These are phyloP conservation scores for Penicillium sp. DNA, from an alignment of 2,329 filamentous ascomycete genomes.

Conservation along the genomic window DNA sequence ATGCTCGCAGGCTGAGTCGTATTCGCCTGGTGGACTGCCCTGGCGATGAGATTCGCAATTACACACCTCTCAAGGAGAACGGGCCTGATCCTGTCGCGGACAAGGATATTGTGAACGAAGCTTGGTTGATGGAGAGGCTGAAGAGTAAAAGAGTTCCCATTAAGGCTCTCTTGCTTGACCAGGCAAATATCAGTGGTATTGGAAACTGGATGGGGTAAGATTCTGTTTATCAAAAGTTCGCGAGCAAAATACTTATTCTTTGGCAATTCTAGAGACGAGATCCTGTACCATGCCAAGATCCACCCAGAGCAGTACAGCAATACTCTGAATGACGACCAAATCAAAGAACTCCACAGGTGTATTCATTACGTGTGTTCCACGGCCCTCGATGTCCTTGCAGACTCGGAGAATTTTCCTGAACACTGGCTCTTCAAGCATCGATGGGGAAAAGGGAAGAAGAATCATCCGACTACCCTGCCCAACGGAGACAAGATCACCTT, in stretches of 20 bases:
- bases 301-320: slow-evolving; percentile 95
- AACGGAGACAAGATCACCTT: slow-evolving; percentile 84
- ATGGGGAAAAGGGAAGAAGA: slow-evolving; percentile 87
- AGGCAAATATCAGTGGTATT: slow-evolving; percentile 85
- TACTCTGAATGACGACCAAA: slow-evolving; percentile 71
- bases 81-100: slow-evolving; percentile 92
- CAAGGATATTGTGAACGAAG: slow-evolving; percentile 71
- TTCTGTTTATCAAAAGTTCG: background rate
- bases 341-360: slow-evolving; percentile 69
- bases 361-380: slow-evolving; percentile 78
- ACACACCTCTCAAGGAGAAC: slow-evolving; percentile 82
- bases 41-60: slow-evolving; percentile 71
- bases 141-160: slow-evolving; percentile 77
- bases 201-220: slow-evolving; percentile 89
- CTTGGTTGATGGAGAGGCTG: slow-evolving; percentile 73
- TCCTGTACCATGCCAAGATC: slow-evolving; percentile 82
- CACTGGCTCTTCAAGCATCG: slow-evolving; percentile 87
- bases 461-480: slow-evolving; percentile 66
- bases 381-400: slow-evolving; percentile 75
- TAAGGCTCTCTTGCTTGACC: slow-evolving; percentile 85
- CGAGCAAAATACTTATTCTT: background rate
- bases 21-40: slow-evolving; percentile 81
- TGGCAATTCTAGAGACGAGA: slow-evolving; percentile 66
- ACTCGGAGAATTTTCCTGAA: slow-evolving; percentile 80
- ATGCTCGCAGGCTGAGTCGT: slow-evolving; percentile 75